Base-by-base conservation (phyloP, 805 yeast genomes). In the Metschnikowia chrysomelidarum region DNA sequence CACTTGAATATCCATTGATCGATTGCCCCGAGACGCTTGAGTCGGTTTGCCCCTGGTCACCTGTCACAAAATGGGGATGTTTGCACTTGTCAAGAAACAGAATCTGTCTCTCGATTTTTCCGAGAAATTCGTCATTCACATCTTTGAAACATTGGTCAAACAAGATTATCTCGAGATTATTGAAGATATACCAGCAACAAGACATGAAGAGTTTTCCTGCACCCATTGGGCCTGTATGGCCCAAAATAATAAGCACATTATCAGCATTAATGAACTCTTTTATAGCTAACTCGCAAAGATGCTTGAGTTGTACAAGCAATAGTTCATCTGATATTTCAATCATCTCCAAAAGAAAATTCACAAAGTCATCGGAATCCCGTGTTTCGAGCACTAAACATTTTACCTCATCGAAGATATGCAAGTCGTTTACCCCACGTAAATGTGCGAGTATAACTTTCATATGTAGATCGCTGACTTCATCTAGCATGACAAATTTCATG, bases 101-200 rank as follows among this genome's bases (percentile, higher is more conserved):
- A 5, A 65, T 40, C 27, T 56, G 56, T 7, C 30, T 30, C 32
- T 67, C 72, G 11, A 67, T 33, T 32, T 47, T 49, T 5, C 32
- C 24, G 18, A 63, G 25, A 5, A 61, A 18, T 1, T 57, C 60
- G 12, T 40, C 39, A 5, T 62, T 59, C 12, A 66, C 42, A 11
- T 55, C 62, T 17, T 47, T 39, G 32, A 64, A 48, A 6, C 52
- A 27, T 2, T 53, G 40, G 36, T 78, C 80, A 34, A 77, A 72
- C 21, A 87, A 60, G 11, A 85, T 49, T 3, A 76, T 51, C 19
- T 80, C 87, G 36, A 84, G 59, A 53, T 87, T 86, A 44, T 75
- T 69, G 45, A 74, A 78, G 9, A 86, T 65, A 46, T 74, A 83
- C 80, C 87, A 80, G 17, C 80, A 61, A 51, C 95, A 76, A 35